Base-by-base conservation (phyloP, 345 rosid genomes). In the Populus nigra region DNA sequence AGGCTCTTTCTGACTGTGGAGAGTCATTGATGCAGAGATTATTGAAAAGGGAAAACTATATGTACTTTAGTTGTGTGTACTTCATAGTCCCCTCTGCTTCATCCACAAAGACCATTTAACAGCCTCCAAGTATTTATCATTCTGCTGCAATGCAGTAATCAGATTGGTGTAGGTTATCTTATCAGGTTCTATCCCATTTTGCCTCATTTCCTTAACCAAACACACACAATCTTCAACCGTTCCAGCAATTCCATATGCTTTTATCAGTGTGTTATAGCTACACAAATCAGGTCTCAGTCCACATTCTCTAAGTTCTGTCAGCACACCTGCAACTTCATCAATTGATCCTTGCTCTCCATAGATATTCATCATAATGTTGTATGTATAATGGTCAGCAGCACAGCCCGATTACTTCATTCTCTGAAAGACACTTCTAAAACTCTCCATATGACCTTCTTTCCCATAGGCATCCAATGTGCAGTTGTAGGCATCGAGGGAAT, bases 21-120 rank as follows among this genome's bases (percentile, higher is more conserved):
- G 49, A 39, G 47, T 41, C 71, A 65, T 65, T 39, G 31, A 12
- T 53, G 69, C 67, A n/a, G 43, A 33, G 29, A 8, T 47, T 62
- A 53, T 22, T 53, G 23, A 53, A 53, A 13, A 27, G n/a, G 20
- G 18, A 29, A 39, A 68, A 62, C 1, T 8, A 31, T 39, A 73
- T 33, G 9, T 35, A 29, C 23, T 73, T 53, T 41, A 53, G 45
- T n/a, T 49, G 23, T 38, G 43, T 70, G 55, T 18, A 73, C 23
- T 78, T 79, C 83, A 84, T 74, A 92, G 72, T 76, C 90, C 93
- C 88, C 90, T 81, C 86, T 94, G 98, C 81, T 93, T 94, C 94
- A 91, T 89, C 98, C 98, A 93, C 90, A 94, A 88, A 65, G 98
- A 94, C 98, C 98, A 94, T 82, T 87, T 90, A 16, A 93, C 85